Evolutionary conservation across 2,329 filamentous ascomycete genomes (phyloP), one percentile per base, ranked within the genome.

Genomic region (Claviceps pazoutovae): DNA sequence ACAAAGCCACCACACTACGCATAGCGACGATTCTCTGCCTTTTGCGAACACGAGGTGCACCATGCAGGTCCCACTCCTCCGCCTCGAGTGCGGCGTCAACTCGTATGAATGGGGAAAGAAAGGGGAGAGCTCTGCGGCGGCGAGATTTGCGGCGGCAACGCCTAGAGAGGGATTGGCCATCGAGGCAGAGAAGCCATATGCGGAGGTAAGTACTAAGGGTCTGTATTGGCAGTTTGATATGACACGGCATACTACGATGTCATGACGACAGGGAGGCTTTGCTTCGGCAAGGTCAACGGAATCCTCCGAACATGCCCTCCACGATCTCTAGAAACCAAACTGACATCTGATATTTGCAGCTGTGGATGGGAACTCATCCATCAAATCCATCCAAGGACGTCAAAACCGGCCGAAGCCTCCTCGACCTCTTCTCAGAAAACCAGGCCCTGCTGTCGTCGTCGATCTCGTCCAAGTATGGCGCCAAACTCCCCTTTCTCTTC

Each of bases 61-160:
- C 41, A 74, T 90, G 78, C 85, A 86, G 64, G 80, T 93, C 55
- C 90, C 91, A 62, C 73, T 97, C 50, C 77, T 95, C 66, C 82
- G 88, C 60, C 81, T 97, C 58, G 83, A 86, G 68, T 90, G 86
- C 72, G 93, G 91, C 64, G 88, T 95, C 64, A 97, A 97, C 70
- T 96, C 90, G 69, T 98, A 98, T 67, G 93, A 96, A 73, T 98
- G 93, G 93, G 93, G 91, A 58, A 98, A 98, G 75, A 79, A 89
- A 64, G 93, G 93, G 62, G 79, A 79, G 56, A 79, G 86, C 53
- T 97, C 91, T 47, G 86, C 90, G 14, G 93, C 90, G 49, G 93
- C 93, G 57, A 86, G 83, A 61, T 97, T 86, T 67, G 91, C 90
- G 41, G 83, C 88, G 46, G 88, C 90, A 17, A 96, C 90, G 4